phyloP scores from a whole-genome alignment of 129 eudicot genomes.

The Lactuca saligna region DNA sequence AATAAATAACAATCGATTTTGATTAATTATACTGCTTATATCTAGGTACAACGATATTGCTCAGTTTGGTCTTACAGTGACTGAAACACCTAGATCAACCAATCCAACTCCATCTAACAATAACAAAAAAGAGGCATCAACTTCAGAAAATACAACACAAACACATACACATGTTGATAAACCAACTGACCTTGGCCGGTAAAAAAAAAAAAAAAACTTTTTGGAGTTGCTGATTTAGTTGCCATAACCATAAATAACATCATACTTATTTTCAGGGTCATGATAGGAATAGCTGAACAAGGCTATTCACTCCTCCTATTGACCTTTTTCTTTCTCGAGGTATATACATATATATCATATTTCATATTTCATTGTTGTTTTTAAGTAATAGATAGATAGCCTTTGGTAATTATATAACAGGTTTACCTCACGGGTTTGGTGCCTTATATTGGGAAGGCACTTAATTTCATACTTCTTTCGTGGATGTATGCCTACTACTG shows the following conservation, averaged over 20 bases:
- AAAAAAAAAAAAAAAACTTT: conserved; percentile 10
- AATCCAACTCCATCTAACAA: conserved; percentile 29
- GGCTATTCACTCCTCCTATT: conserved; percentile 74
- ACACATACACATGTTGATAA: conserved; percentile 34
- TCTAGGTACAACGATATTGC: conserved; percentile 98
- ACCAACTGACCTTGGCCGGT: conserved; percentile 85
- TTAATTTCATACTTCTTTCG: conserved; percentile 77
- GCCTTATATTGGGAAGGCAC: conserved; percentile 73
- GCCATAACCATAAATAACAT: not conserved
- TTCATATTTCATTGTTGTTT: not conserved
- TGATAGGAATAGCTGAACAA: conserved; percentile 96
- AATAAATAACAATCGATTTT: not conserved
- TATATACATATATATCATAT: conserved; percentile 17
- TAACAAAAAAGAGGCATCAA: conserved; percentile 42
- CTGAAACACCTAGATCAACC: conserved; percentile 37
- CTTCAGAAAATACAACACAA: conserved; percentile 29
- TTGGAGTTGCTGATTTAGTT: conserved; percentile 6
- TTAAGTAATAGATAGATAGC: not conserved
- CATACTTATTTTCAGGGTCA: conserved; percentile 49
- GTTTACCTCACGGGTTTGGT: conserved; percentile 82
- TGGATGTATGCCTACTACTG: conserved; percentile 99
- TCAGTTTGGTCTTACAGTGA: conserved; percentile 71
- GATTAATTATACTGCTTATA: conserved; percentile 7
- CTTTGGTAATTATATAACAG: conserved; percentile 51
- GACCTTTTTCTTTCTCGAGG: conserved; percentile 91